A percentile compares a stretch with the other conserved stretches of the same genome.
Conservation (phyloP, 2,329 filamentous ascomycete species). For the Decorospora gaudefroyi region DNA sequence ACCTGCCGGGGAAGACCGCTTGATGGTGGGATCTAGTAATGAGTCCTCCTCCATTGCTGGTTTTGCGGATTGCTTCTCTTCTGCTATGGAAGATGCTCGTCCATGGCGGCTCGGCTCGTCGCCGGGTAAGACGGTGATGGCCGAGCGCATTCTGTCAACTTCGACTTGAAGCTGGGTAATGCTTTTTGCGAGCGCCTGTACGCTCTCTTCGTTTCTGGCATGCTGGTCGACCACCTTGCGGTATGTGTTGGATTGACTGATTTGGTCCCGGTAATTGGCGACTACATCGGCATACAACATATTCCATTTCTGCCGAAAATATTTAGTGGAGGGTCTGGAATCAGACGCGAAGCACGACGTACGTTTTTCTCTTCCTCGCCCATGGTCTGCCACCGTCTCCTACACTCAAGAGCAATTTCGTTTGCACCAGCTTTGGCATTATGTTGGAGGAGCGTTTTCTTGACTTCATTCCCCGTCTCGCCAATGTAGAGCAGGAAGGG, state of each 20-base stretch:
- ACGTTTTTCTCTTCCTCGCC: conserved; percentile 47
- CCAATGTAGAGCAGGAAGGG: conserved; percentile 50
- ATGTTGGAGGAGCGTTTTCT: conserved; percentile 43
- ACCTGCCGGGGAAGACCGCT: conserved; percentile 47
- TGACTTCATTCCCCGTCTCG: conserved; percentile 47
- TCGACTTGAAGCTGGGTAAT: conserved; percentile 50
- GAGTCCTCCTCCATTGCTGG: conserved; percentile 39
- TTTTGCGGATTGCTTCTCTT: conserved; percentile 26
- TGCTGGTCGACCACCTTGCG: conserved; percentile 47
- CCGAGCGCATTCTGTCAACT: conserved; percentile 46
- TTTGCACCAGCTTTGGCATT: conserved; percentile 47
- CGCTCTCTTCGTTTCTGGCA: conserved; percentile 47
- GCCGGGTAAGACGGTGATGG: conserved; percentile 33
- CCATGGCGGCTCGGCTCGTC: conserved; percentile 24
- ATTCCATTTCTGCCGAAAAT: conserved; percentile 49
- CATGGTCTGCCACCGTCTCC: conserved; percentile 48
- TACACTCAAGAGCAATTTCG: conserved; percentile 50
- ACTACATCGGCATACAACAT: conserved; percentile 49
- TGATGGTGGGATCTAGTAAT: conserved; percentile 43
- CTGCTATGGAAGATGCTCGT: conserved; percentile 15
- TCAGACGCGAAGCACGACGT: conserved; percentile 21
- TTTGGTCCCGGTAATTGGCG: conserved; percentile 47
- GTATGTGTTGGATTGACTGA: conserved; percentile 44
- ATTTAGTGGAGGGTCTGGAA: conserved; percentile 16
- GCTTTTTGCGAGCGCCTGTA: conserved; percentile 48